These are phyloP conservation scores for Colletotrichum magnum DNA, from an alignment of 2,329 filamentous ascomycete species.

Conservation along the genomic window DNA sequence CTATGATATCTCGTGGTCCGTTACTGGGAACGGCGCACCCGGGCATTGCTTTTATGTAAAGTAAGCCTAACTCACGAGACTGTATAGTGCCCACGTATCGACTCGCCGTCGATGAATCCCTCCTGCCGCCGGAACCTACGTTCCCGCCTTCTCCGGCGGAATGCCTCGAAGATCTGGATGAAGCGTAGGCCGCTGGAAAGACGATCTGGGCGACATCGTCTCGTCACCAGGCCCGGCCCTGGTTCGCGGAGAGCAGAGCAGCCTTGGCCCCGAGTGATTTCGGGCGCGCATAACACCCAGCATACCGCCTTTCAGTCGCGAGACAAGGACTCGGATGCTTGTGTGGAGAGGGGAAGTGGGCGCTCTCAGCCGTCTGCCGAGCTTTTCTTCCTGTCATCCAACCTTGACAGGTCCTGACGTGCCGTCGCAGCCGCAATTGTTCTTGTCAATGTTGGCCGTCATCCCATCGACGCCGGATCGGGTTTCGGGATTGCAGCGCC, in stretches of 20 bases:
- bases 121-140: slow-evolving; percentile 33
- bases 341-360: slow-evolving; percentile 3
- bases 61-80: background rate
- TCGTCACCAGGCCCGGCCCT: slow-evolving; percentile 28
- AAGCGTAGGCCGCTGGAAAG: background rate
- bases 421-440: slow-evolving; percentile 15
- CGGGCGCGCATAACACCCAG: background rate
- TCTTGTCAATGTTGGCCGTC: slow-evolving; percentile 24
- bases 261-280: background rate
- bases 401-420: slow-evolving; percentile 23
- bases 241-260: slow-evolving; percentile 5
- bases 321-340: slow-evolving; percentile 10
- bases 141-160: slow-evolving; percentile 7
- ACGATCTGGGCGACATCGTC: slow-evolving; percentile 16
- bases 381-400: slow-evolving; percentile 33
- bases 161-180: background rate
- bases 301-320: background rate
- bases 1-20: slow-evolving; percentile 20
- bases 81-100: background rate
- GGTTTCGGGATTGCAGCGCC: slow-evolving; percentile 22
- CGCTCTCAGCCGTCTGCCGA: background rate
- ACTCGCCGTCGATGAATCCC: slow-evolving; percentile 35
- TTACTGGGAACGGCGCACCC: background rate
- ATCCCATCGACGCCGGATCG: slow-evolving; percentile 28
- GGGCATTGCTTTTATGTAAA: slow-evolving; percentile 12